These are phyloP conservation scores for Aspergillus sp. DNA, from an alignment of 2,329 filamentous ascomycete species.

Conservation along the genomic window DNA sequence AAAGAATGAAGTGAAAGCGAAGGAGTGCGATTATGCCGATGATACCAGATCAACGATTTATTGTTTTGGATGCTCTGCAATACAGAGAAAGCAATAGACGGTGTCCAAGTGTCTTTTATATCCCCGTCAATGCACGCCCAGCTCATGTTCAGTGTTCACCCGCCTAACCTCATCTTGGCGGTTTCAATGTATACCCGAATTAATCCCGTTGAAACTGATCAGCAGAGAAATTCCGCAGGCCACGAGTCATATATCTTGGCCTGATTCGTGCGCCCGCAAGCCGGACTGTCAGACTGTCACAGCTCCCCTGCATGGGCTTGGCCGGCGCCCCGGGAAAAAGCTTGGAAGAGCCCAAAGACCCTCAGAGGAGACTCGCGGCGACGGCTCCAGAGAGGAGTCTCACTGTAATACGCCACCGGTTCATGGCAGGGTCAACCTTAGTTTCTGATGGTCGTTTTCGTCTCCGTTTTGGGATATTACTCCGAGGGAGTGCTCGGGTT, in stretches of 20 bases:
- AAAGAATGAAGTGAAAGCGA: not conserved
- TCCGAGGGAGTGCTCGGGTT: not conserved
- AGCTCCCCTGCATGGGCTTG: not conserved
- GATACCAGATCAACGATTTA: conserved; percentile 4
- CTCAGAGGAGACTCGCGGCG: no score
- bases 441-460: not conserved
- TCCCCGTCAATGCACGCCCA: not conserved
- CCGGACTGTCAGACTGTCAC: not conserved
- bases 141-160: no score
- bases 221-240: not conserved
- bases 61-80: no score
- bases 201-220: conserved; percentile 4
- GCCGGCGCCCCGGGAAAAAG: not conserved
- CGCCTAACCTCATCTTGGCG: not conserved
- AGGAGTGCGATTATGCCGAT: not conserved
- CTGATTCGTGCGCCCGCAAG: not conserved
- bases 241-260: no score
- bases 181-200: not conserved
- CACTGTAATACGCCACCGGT: not conserved
- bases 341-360: not conserved
- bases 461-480: not conserved
- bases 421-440: not conserved
- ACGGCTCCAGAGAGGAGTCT: not conserved
- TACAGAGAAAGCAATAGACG: no score
- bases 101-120: not conserved